Evolutionary conservation across 257 asterid genomes (phyloP).

Genomic region (Solanum chaucha): DNA sequence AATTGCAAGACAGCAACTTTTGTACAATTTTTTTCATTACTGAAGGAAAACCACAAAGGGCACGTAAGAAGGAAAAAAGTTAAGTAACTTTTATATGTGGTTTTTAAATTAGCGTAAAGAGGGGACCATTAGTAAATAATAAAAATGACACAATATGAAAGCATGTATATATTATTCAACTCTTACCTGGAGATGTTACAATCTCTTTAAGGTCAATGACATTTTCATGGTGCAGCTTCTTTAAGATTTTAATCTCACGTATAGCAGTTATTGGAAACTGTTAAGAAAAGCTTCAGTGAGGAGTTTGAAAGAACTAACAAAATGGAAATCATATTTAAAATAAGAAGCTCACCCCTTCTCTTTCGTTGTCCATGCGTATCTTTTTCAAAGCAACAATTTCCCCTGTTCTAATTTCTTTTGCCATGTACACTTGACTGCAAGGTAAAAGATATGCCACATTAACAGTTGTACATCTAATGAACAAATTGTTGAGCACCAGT

Average conservation of each 20-base stretch:
- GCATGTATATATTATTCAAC: background rate
- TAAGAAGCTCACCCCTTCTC: constrained; percentile 72
- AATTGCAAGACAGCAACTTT: background rate
- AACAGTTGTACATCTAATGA: background rate
- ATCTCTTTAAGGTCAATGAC: constrained; percentile 89
- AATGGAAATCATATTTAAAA: background rate
- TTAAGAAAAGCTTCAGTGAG: constrained; percentile 1
- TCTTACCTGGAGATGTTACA: constrained; percentile 84
- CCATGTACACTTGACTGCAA: constrained; percentile 88
- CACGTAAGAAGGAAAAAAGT: background rate
- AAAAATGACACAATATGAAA: background rate
- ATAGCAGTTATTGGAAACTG: constrained; percentile 97
- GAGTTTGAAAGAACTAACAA: background rate
- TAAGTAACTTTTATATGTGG: background rate
- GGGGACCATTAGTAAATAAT: background rate
- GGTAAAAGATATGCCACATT: background rate
- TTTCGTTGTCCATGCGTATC: constrained; percentile 97
- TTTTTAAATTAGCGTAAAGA: constrained; percentile 1
- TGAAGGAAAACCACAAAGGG: background rate
- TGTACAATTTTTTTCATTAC: background rate
- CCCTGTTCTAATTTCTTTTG: constrained; percentile 72
- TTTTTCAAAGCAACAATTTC: constrained; percentile 91
- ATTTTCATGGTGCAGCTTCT: constrained; percentile 87
- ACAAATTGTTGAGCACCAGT: background rate
- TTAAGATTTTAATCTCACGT: constrained; percentile 84